Evolutionary conservation across 768 basidiomycete genomes (phyloP).

Genomic region (Lentinula sp.): DNA sequence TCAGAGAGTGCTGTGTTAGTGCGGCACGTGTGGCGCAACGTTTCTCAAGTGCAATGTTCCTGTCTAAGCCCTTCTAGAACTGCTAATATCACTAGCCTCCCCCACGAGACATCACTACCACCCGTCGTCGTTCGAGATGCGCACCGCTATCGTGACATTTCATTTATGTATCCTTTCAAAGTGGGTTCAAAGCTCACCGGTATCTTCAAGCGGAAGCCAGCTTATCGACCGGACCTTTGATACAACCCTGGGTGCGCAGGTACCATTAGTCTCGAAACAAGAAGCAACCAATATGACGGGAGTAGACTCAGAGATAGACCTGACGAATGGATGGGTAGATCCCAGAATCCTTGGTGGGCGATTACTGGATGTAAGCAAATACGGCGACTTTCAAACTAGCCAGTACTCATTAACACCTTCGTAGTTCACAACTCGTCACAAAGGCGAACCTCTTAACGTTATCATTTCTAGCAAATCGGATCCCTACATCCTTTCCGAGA

Average conservation of each 20-base stretch:
- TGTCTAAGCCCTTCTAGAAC: background rate
- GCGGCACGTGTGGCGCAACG: background rate
- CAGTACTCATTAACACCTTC: constrained; percentile 3
- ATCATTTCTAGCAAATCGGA: constrained; percentile 78
- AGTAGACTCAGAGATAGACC: background rate
- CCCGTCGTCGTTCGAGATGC: background rate
- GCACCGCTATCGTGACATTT: background rate
- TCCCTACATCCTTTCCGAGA: constrained; percentile 71
- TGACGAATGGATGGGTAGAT: constrained; percentile 30
- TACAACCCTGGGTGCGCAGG: background rate
- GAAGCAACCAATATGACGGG: background rate
- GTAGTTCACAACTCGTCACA: constrained; percentile 58
- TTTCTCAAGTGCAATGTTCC: background rate
- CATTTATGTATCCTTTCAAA: background rate
- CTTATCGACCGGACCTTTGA: background rate
- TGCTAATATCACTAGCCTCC: background rate
- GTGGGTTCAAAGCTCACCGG: background rate
- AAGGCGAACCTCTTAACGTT: constrained; percentile 81
- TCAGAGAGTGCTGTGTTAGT: background rate
- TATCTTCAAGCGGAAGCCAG: background rate
- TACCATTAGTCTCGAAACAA: background rate
- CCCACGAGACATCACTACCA: no score
- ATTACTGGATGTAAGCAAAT: constrained; percentile 61
- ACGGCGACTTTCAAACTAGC: background rate
- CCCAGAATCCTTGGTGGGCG: constrained; percentile 70